A percentile compares a stretch with the other conserved stretches of the same genome.
Conservation (phyloP, 176 grass and related monocot species). For the Luzula sylvatica region DNA sequence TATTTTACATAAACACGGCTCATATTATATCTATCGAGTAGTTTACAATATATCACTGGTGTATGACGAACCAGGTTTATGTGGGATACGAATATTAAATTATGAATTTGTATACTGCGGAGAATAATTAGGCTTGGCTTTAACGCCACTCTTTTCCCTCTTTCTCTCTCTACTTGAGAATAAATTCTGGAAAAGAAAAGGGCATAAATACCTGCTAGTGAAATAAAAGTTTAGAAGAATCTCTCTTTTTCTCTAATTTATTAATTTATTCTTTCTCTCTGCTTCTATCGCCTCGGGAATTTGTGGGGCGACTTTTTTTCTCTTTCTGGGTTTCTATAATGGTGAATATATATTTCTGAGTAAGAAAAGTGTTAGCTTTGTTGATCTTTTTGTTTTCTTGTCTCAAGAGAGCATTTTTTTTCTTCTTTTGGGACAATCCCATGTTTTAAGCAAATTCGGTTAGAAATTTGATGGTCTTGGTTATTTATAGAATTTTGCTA, state of each 20-base stretch:
- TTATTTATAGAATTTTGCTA: neutral
- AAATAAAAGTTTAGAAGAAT: conserved; percentile 14
- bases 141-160: conserved; percentile 15
- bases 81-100: conserved; percentile 1
- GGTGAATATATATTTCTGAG: conserved; percentile 7
- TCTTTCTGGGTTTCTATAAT: conserved; percentile 5
- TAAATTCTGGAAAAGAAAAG: conserved; percentile 14
- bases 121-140: conserved; percentile 35
- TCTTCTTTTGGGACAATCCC: neutral
- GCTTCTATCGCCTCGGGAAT: neutral
- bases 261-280: neutral
- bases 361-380: neutral
- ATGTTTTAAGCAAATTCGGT: conserved; percentile 12
- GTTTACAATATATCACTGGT: too few relatives aligned
- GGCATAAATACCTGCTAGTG: conserved; percentile 1
- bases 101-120: conserved; percentile 14
- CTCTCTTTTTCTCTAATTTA: neutral
- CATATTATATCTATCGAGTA: neutral
- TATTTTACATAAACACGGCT: neutral
- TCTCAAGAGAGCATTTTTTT: neutral
- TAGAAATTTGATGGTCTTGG: neutral
- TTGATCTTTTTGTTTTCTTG: conserved; percentile 7
- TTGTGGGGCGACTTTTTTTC: conserved; percentile 9
- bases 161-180: conserved; percentile 9
- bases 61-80: neutral